Conservation (phyloP, 805 yeast genomes). For the Dipodascus albidus region DNA sequence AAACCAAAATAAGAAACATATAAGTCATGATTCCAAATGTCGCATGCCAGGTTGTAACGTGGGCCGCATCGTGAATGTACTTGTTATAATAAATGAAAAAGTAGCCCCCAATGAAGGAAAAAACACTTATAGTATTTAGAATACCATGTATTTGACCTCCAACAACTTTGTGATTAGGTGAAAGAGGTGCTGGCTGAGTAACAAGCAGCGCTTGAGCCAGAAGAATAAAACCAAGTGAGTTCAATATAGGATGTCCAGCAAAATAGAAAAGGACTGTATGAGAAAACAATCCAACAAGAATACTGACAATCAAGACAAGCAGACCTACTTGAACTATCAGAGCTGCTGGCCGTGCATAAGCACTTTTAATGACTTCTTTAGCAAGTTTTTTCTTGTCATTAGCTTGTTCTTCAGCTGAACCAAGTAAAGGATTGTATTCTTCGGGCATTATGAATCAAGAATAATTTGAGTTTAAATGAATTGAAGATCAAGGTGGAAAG, state of each 20-base stretch:
- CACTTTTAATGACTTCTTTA: background rate
- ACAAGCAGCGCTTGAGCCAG: constrained; percentile 19
- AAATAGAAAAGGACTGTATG: constrained; percentile 14
- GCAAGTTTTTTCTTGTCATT: background rate
- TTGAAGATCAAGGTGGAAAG: no score
- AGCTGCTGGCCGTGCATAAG: background rate
- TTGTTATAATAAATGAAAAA: constrained; percentile 18
- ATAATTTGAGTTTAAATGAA: no score
- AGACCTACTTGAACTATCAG: constrained; percentile 1
- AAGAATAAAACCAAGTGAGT: constrained; percentile 15
- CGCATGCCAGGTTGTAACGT: constrained; percentile 21
- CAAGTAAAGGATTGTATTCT: background rate
- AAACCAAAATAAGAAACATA: constrained; percentile 9
- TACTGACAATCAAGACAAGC: background rate
- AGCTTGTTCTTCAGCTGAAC: background rate
- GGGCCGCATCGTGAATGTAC: constrained; percentile 15
- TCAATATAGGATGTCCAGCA: constrained; percentile 20
- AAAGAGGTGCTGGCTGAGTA: constrained; percentile 17
- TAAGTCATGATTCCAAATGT: constrained; percentile 17
- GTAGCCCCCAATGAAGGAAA: constrained; percentile 13
- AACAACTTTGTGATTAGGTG: constrained; percentile 15
- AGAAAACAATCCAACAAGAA: background rate
- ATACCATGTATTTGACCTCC: constrained; percentile 21
- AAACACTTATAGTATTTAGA: constrained; percentile 13
- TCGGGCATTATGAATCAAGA: no score